These are phyloP conservation scores for Collybia mongolica DNA, from an alignment of 768 basidiomycete genomes.

Conservation along the genomic window DNA sequence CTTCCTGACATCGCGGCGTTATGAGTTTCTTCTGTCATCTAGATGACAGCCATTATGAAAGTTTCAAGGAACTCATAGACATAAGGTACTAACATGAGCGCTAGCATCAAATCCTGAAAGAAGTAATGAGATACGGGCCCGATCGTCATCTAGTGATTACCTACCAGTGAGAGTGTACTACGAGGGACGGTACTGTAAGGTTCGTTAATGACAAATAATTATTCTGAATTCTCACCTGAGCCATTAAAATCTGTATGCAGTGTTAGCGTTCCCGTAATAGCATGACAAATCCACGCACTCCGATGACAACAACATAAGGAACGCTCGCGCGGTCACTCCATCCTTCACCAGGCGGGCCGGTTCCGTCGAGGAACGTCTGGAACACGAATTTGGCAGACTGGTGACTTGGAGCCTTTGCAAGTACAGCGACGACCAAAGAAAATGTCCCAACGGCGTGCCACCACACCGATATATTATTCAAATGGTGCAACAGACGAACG, in stretches of 20 bases:
- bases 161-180: slow-evolving; percentile 68
- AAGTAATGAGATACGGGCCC: neutral
- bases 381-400: slow-evolving; percentile 73
- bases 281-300: slow-evolving; percentile 27
- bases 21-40: slow-evolving; percentile 81
- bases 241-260: slow-evolving; percentile 53
- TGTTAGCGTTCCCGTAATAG: neutral
- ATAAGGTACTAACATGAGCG: slow-evolving; percentile 48
- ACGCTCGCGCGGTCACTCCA: slow-evolving; percentile 70
- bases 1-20: slow-evolving; percentile 67
- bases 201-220: neutral
- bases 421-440: slow-evolving; percentile 62
- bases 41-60: neutral
- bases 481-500: slow-evolving; percentile 56
- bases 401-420: slow-evolving; percentile 70
- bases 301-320: slow-evolving; percentile 70
- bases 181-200: neutral
- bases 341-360: slow-evolving; percentile 48
- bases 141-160: slow-evolving; percentile 4
- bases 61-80: neutral
- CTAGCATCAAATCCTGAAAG: slow-evolving; percentile 65
- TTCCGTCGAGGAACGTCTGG: slow-evolving; percentile 65
- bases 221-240: slow-evolving; percentile 41
- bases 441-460: slow-evolving; percentile 76
- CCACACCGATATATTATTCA: slow-evolving; percentile 74